phyloP scores from a whole-genome alignment of 2,329 filamentous ascomycete species.

The Lecanoromycetidae sp. region DNA sequence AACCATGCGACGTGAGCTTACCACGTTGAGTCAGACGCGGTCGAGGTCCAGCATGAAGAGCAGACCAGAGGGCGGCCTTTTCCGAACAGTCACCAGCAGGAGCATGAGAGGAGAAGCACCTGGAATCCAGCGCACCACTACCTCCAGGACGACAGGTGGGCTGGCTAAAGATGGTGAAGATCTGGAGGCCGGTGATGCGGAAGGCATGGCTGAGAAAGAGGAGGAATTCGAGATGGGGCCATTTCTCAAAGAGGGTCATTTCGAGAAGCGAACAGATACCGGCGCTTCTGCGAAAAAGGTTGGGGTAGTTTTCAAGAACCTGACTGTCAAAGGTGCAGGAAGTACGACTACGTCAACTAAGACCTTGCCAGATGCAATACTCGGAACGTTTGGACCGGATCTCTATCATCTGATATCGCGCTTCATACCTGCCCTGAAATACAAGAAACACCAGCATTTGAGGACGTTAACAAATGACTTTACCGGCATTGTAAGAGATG shows the following conservation, averaged over 20 bases:
- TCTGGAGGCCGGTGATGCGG: slow-evolving; percentile 26
- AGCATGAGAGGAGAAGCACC: slow-evolving; percentile 7
- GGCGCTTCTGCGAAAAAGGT: slow-evolving; percentile 62
- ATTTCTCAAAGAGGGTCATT: slow-evolving; percentile 62
- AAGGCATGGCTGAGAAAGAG: slow-evolving; percentile 36
- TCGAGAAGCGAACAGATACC: slow-evolving; percentile 55
- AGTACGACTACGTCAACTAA: slow-evolving; percentile 56
- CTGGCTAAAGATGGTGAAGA: slow-evolving; percentile 31
- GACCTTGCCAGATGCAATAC: slow-evolving; percentile 59
- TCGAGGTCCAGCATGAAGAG: slow-evolving; percentile 19
- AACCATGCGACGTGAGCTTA: slow-evolving; percentile 44
- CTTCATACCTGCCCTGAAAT: slow-evolving; percentile 40
- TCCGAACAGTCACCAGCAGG: slow-evolving; percentile 23
- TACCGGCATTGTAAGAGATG: slow-evolving; percentile 50
- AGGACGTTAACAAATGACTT: slow-evolving; percentile 54
- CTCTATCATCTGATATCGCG: slow-evolving; percentile 51
- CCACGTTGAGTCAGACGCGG: slow-evolving; percentile 38
- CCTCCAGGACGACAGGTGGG: slow-evolving; percentile 19
- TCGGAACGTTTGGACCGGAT: slow-evolving; percentile 72
- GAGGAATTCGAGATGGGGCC: slow-evolving; percentile 56
- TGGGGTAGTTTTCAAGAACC: slow-evolving; percentile 62
- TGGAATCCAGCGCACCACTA: slow-evolving; percentile 14
- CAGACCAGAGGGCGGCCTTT: slow-evolving; percentile 23
- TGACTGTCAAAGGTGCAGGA: slow-evolving; percentile 61
- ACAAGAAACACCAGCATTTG: slow-evolving; percentile 38